Percentiles rank a stretch among this genome's conserved stretches.
Evolutionary conservation across 202 grass and related monocot genomes (phyloP).

Genomic region (Musa balbisiana): DNA sequence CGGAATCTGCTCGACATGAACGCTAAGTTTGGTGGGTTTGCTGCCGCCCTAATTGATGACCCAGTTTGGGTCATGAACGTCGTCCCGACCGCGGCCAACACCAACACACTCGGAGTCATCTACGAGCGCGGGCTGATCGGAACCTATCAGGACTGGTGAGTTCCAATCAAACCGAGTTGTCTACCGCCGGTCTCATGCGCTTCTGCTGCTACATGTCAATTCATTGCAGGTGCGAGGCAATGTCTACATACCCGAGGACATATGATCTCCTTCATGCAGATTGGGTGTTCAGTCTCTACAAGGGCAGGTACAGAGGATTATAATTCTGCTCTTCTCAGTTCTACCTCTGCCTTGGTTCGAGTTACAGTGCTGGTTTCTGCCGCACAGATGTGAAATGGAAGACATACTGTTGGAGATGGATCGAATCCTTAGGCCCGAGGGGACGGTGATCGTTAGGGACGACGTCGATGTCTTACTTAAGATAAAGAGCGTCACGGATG

Average conservation of each 20-base stretch:
- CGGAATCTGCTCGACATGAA: conserved; percentile 40
- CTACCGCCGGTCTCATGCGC: neutral
- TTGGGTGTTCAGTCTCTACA: conserved; percentile 30
- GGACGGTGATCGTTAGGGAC: conserved; percentile 30
- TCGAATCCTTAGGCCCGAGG: conserved; percentile 29
- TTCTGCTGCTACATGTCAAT: neutral
- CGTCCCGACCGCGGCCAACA: conserved; percentile 12
- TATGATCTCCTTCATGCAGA: conserved; percentile 42
- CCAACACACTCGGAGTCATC: conserved; percentile 29
- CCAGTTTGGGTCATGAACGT: conserved; percentile 38
- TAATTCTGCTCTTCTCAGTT: neutral
- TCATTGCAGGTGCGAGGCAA: conserved; percentile 34
- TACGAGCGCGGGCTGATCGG: conserved; percentile 39
- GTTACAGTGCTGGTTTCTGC: neutral
- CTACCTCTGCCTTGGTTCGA: neutral
- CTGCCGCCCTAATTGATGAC: conserved; percentile 15
- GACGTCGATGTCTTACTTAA: conserved; percentile 23
- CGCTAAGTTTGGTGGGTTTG: conserved; percentile 25
- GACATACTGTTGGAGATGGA: conserved; percentile 35
- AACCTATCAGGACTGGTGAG: conserved; percentile 36
- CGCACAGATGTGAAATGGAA: conserved; percentile 27
- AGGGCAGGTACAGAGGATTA: conserved; percentile 19
- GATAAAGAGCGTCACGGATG: conserved; percentile 23
- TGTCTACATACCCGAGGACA: conserved; percentile 39
- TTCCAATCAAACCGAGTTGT: neutral